Evolutionary conservation across 169 alveolate species (phyloP).

Genomic region (Cryptosporidium sp.): DNA sequence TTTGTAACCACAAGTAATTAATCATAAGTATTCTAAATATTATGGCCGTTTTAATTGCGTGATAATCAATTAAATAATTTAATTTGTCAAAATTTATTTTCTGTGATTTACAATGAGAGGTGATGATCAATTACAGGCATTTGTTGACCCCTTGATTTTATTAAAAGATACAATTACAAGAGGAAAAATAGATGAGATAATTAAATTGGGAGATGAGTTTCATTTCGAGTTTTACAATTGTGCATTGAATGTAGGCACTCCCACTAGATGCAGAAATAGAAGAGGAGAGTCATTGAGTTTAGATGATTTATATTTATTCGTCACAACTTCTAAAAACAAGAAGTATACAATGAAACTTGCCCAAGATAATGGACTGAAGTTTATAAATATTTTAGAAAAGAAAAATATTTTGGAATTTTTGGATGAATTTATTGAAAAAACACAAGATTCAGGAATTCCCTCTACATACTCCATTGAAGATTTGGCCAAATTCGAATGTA

Average conservation of each 20-base stretch:
- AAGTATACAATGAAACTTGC: conserved; percentile 61
- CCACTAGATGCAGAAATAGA: conserved; percentile 71
- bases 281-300: conserved; percentile 59
- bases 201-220: conserved; percentile 19
- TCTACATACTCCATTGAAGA: conserved; percentile 28
- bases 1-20: neutral
- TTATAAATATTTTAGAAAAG: conserved; percentile 61
- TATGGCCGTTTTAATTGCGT: neutral
- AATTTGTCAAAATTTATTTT: neutral
- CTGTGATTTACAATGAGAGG: conserved; percentile 7
- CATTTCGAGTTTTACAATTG: conserved; percentile 37
- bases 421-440: conserved; percentile 8
- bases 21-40: neutral
- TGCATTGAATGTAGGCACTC: conserved; percentile 21
- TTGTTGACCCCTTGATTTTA: conserved; percentile 58
- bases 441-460: conserved; percentile 33
- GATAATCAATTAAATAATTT: neutral
- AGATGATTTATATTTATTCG: conserved; percentile 45
- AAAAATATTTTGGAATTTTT: conserved; percentile 56
- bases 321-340: conserved; percentile 31
- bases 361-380: conserved; percentile 45
- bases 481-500: conserved; percentile 49
- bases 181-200: conserved; percentile 31
- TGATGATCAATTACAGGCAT: conserved; percentile 21
- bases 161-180: conserved; percentile 49